Evolutionary conservation across 83 land plant species (phyloP).

Genomic region (Diphasiastrum complanatum): DNA sequence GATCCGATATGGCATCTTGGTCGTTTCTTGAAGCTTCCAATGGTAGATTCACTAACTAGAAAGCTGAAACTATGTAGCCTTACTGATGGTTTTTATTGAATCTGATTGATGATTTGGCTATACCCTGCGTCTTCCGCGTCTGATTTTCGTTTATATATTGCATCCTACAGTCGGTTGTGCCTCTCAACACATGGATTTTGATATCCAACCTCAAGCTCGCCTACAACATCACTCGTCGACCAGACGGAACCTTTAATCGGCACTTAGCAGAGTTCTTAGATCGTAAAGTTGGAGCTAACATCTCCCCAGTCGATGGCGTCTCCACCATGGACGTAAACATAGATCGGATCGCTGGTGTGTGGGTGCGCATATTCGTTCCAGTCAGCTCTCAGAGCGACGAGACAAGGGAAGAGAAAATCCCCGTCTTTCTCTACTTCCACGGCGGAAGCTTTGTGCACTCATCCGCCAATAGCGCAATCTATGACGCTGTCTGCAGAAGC

Average conservation of each 20-base stretch:
- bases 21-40: too few species aligned
- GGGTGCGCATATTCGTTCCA: conserved; percentile 59
- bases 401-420: not conserved
- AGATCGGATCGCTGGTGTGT: conserved; percentile 47
- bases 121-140: too few species aligned
- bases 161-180: conserved; percentile 60
- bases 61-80: too few species aligned
- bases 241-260: conserved; percentile 89
- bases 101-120: too few species aligned
- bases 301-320: conserved; percentile 61
- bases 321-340: conserved; percentile 59
- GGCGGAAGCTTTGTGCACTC: conserved; percentile 14
- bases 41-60: too few species aligned
- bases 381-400: conserved; percentile 17
- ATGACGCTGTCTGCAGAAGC: conserved; percentile 15
- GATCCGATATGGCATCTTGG: too few species aligned
- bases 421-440: conserved; percentile 14
- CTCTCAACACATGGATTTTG: conserved; percentile 72
- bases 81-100: too few species aligned
- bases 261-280: conserved; percentile 71
- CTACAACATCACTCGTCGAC: conserved; percentile 74
- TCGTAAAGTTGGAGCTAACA: conserved; percentile 58
- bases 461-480: conserved; percentile 11
- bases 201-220: conserved; percentile 82
- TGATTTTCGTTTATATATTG: too few species aligned